Evolutionary conservation across 192 early-diverging fungal genomes (phyloP).

Genomic region (Umbelopsis isabellina): DNA sequence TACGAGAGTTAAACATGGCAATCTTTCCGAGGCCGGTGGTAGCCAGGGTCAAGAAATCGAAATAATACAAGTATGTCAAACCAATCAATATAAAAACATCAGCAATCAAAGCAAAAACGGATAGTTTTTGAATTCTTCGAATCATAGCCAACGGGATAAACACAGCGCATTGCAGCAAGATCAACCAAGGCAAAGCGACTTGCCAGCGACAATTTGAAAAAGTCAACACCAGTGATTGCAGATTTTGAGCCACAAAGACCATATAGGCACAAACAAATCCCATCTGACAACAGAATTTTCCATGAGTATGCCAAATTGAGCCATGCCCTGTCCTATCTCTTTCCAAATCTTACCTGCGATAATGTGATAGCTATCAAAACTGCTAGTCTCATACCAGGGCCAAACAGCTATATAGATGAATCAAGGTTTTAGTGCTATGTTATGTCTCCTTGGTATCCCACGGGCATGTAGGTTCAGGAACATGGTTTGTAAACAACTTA

Average conservation of each 20-base stretch:
- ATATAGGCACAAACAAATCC: constrained; percentile 69
- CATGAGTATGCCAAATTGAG: constrained; percentile 10
- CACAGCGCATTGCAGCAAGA: constrained; percentile 51
- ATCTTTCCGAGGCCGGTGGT: constrained; percentile 73
- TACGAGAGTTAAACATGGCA: constrained; percentile 74
- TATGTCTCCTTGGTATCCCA: constrained; percentile 22
- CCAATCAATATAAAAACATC: constrained; percentile 93
- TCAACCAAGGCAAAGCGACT: constrained; percentile 37
- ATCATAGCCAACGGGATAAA: constrained; percentile 65
- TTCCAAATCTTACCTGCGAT: constrained; percentile 73
- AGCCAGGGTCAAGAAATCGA: constrained; percentile 72
- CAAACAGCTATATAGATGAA: constrained; percentile 56
- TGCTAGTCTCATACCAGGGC: constrained; percentile 63
- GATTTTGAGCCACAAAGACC: constrained; percentile 65
- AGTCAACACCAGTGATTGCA: constrained; percentile 43
- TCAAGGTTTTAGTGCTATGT: constrained; percentile 45
- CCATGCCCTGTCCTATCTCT: not conserved
- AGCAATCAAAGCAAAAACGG: constrained; percentile 83
- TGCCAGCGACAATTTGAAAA: constrained; percentile 30
- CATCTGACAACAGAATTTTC: constrained; percentile 37
- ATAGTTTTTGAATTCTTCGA: constrained; percentile 88
- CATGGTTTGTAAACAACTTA: not conserved
- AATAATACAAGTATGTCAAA: constrained; percentile 81
- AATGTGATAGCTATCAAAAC: constrained; percentile 75
- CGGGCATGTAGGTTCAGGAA: not conserved